These are phyloP conservation scores for Ophiocordyceps unilateralis DNA, from an alignment of 2,329 filamentous ascomycete genomes.

Conservation along the genomic window DNA sequence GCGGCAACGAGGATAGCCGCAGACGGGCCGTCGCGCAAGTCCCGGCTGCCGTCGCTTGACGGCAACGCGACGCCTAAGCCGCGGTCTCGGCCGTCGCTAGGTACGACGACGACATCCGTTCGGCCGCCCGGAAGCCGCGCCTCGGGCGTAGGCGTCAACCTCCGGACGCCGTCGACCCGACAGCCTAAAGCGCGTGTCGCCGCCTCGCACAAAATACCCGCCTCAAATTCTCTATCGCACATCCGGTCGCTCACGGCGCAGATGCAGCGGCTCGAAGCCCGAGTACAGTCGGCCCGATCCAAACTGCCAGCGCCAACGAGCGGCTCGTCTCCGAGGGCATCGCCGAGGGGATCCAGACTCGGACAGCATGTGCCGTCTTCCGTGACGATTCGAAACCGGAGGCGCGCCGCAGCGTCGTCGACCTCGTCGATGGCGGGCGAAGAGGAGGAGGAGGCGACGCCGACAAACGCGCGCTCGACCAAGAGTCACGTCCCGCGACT, in stretches of 20 bases:
- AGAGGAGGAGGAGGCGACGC: constrained; percentile 27
- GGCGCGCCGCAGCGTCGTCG: constrained; percentile 44
- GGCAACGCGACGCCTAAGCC: constrained; percentile 39
- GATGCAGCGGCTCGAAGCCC: constrained; percentile 90
- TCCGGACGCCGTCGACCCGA: constrained; percentile 27
- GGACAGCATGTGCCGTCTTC: constrained; percentile 24
- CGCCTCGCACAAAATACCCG: constrained; percentile 31
- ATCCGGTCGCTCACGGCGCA: constrained; percentile 88
- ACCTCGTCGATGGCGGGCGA: constrained; percentile 33
- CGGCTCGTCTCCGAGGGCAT: constrained; percentile 61
- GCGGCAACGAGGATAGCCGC: constrained; percentile 13
- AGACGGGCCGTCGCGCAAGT: constrained; percentile 20
- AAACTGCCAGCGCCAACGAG: constrained; percentile 69
- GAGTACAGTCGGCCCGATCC: constrained; percentile 79
- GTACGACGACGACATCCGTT: background rate
- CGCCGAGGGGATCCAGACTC: constrained; percentile 37
- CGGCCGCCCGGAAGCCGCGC: constrained; percentile 16
- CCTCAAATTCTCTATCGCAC: constrained; percentile 65
- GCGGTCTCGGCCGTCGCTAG: constrained; percentile 27
- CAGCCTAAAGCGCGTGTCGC: constrained; percentile 38
- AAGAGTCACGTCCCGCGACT: constrained; percentile 38
- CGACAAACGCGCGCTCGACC: constrained; percentile 18
- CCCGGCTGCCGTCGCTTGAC: constrained; percentile 37
- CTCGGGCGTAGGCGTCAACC: constrained; percentile 26
- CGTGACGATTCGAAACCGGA: constrained; percentile 50